Conservation (phyloP, 2,329 filamentous ascomycete species). For the Diaporthe helianthi region DNA sequence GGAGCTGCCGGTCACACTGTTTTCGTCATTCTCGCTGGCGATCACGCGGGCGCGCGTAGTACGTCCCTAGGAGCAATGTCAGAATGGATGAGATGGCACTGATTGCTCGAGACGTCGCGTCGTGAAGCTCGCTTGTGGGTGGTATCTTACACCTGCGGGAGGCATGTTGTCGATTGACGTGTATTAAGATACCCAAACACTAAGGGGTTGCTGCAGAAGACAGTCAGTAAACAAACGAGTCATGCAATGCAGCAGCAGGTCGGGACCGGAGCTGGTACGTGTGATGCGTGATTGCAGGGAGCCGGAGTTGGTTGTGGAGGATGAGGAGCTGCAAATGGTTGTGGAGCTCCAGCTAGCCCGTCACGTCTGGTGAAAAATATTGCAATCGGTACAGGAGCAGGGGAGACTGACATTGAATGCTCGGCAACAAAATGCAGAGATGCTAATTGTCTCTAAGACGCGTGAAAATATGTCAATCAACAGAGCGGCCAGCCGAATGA, state of each 20-base stretch:
- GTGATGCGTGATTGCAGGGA: slow-evolving; percentile 20
- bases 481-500: slow-evolving; percentile 13
- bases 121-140: slow-evolving; percentile 19
- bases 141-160: slow-evolving; percentile 47
- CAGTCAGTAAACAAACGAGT: slow-evolving; percentile 15
- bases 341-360: slow-evolving; percentile 29
- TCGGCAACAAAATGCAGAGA: slow-evolving; percentile 30
- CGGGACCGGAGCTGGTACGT: not conserved
- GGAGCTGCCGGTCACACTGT: slow-evolving; percentile 60
- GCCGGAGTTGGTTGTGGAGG: slow-evolving; percentile 21
- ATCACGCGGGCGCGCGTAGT: slow-evolving; percentile 73
- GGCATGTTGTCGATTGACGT: slow-evolving; percentile 34
- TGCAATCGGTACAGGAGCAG: slow-evolving; percentile 7
- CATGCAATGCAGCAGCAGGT: slow-evolving; percentile 21
- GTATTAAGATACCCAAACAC: slow-evolving; percentile 31
- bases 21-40: slow-evolving; percentile 96
- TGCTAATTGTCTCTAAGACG: slow-evolving; percentile 29
- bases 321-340: slow-evolving; percentile 22
- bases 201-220: slow-evolving; percentile 28
- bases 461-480: slow-evolving; percentile 27
- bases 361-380: slow-evolving; percentile 34
- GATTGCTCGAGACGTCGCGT: slow-evolving; percentile 9
- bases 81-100: slow-evolving; percentile 32
- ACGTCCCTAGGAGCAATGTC: slow-evolving; percentile 63
- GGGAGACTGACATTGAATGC: slow-evolving; percentile 31